Conservation (phyloP, 2,329 filamentous ascomycete genomes). For the Fonsecaea pedrosoi region DNA sequence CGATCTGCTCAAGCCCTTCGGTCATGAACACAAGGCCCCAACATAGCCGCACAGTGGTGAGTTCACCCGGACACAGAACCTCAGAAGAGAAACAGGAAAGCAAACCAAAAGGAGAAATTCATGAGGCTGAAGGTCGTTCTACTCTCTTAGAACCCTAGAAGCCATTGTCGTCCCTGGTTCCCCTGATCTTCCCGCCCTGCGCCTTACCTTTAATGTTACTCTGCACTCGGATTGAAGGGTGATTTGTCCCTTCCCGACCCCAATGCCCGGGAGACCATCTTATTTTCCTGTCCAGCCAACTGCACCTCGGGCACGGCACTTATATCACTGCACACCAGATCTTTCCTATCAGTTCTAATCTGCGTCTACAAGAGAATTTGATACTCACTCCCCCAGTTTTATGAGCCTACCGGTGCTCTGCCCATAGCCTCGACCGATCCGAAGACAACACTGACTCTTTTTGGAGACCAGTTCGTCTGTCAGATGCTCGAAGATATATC, state of each 20-base stretch:
- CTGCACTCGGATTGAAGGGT: neutral
- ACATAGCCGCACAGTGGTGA: conserved; percentile 11
- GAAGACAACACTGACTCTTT: neutral
- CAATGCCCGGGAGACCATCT: neutral
- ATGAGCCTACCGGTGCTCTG: neutral
- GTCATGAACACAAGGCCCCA: conserved; percentile 7
- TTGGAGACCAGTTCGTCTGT: neutral
- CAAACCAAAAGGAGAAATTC: neutral
- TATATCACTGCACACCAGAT: conserved; percentile 1
- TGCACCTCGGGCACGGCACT: conserved; percentile 2
- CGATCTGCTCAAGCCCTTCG: neutral
- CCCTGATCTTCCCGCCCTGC: conserved; percentile 13
- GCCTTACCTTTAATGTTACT: conserved; percentile 9
- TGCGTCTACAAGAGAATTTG: neutral
- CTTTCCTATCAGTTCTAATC: neutral
- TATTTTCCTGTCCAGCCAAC: conserved; percentile 5
- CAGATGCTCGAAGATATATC: conserved; percentile 17
- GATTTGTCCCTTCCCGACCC: conserved; percentile 5
- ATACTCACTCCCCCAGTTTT: neutral
- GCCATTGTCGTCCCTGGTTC: conserved; percentile 5
- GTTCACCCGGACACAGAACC: conserved; percentile 4
- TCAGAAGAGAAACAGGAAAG: neutral
- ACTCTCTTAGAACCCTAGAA: conserved; percentile 7
- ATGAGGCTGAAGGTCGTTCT: conserved; percentile 10
- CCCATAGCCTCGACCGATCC: neutral